Conservation (phyloP, 2,329 filamentous ascomycete genomes). For the Monosporascus ibericus region DNA sequence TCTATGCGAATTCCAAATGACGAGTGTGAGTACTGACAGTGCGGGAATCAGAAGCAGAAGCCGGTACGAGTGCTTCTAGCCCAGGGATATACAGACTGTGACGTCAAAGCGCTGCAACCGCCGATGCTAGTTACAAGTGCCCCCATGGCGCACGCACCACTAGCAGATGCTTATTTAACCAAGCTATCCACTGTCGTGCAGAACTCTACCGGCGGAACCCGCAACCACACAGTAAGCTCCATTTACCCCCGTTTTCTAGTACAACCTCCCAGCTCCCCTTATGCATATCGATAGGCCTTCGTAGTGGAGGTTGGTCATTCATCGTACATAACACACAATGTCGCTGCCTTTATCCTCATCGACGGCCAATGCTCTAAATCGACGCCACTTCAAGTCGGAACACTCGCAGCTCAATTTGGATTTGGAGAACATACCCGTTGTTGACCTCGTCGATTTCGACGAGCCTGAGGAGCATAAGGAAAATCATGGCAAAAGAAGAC, state of each 20-base stretch:
- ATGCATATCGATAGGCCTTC: too few relatives aligned
- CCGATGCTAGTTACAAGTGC: not conserved
- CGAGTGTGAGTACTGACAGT: too few relatives aligned
- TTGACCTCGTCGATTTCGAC: not conserved
- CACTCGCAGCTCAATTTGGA: not conserved
- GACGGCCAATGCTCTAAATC: not conserved
- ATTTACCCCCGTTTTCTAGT: too few relatives aligned
- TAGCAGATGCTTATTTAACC: not conserved
- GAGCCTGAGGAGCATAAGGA: not conserved
- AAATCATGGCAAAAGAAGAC: too few relatives aligned
- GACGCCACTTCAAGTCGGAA: not conserved
- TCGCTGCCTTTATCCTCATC: not conserved
- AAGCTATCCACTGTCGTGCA: not conserved
- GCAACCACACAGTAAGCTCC: not conserved
- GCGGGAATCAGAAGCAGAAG: too few relatives aligned
- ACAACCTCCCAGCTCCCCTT: too few relatives aligned
- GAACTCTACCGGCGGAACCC: not conserved
- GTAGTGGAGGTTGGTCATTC: too few relatives aligned
- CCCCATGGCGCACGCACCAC: not conserved
- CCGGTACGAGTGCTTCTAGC: too few relatives aligned
- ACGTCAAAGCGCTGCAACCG: too few relatives aligned
- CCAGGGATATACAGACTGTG: too few relatives aligned
- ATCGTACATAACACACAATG: not conserved
- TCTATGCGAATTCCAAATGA: too few relatives aligned
- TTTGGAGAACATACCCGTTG: not conserved